Evolutionary conservation across 129 eudicot species (phyloP).

Genomic region (Flaveria ramosissima): DNA sequence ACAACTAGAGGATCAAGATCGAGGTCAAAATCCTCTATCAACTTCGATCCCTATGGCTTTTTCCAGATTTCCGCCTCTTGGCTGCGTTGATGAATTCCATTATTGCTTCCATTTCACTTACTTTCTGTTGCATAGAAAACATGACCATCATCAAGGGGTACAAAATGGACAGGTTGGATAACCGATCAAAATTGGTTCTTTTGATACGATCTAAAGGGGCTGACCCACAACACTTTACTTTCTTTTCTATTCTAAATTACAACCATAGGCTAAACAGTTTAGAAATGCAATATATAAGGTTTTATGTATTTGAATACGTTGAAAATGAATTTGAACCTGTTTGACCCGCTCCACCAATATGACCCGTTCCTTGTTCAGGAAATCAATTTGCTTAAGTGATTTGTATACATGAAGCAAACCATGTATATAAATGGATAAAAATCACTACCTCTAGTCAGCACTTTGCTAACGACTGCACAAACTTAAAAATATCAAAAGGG

Average conservation of each 20-base stretch:
- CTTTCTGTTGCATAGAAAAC: conserved; percentile 51
- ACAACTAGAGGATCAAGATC: conserved; percentile 10
- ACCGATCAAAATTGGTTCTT: background rate
- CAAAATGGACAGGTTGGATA: background rate
- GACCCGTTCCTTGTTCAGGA: too few species aligned
- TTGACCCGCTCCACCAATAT: background rate
- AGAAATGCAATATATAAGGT: background rate
- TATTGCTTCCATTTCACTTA: conserved; percentile 81
- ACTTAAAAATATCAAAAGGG: conserved; percentile 11
- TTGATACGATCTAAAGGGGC: too few species aligned
- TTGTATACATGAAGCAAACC: too few species aligned
- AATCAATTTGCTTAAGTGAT: too few species aligned
- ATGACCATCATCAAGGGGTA: background rate
- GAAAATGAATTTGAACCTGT: background rate
- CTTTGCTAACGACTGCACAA: background rate
- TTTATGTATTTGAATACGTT: background rate
- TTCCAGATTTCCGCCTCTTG: conserved; percentile 61
- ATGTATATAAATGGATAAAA: too few species aligned
- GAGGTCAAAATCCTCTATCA: conserved; percentile 14
- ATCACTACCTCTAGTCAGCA: too few species aligned
- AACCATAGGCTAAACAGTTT: too few species aligned
- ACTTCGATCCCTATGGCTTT: conserved; percentile 41
- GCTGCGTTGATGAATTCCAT: conserved; percentile 85
- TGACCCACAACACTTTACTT: too few species aligned
- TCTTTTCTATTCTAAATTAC: too few species aligned